Conservation (phyloP, 1,284 basidiomycete genomes). For the Ustilago cynodontis region DNA sequence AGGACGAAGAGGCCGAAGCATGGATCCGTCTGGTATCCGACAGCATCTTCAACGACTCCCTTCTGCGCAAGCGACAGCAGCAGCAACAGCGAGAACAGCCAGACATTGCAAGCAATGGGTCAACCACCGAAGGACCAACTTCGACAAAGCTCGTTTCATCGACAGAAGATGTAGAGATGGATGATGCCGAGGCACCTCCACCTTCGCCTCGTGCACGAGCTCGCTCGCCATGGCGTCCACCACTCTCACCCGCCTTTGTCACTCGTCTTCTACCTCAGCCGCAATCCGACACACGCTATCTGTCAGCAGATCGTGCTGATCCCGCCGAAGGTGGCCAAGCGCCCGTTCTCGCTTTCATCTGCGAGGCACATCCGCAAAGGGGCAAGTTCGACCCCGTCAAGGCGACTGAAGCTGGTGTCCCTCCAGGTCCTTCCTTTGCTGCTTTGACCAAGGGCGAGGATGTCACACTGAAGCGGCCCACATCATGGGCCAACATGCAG, state of each 20-base stretch:
- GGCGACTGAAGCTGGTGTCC: conserved; percentile 78
- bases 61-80: conserved; percentile 39
- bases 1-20: conserved; percentile 38
- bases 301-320: conserved; percentile 19
- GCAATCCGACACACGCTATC: conserved; percentile 19
- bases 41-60: conserved; percentile 66
- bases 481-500: conserved; percentile 45
- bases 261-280: conserved; percentile 27
- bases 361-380: conserved; percentile 81
- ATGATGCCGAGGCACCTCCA: conserved; percentile 8
- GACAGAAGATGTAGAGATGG: conserved; percentile 28
- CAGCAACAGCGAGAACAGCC: neutral
- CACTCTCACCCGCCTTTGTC: conserved; percentile 39
- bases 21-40: conserved; percentile 60
- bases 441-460: conserved; percentile 71
- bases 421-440: conserved; percentile 74
- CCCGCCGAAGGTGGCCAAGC: conserved; percentile 38
- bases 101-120: neutral
- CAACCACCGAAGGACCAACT: neutral
- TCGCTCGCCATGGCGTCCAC: conserved; percentile 29
- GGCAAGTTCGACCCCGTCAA: conserved; percentile 86
- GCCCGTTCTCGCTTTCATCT: conserved; percentile 75
- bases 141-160: conserved; percentile 9
- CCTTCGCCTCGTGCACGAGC: conserved; percentile 4
- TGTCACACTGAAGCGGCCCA: conserved; percentile 71